These are phyloP conservation scores for Tilletia walkeri DNA, from an alignment of 1,284 basidiomycete genomes.

Conservation along the genomic window DNA sequence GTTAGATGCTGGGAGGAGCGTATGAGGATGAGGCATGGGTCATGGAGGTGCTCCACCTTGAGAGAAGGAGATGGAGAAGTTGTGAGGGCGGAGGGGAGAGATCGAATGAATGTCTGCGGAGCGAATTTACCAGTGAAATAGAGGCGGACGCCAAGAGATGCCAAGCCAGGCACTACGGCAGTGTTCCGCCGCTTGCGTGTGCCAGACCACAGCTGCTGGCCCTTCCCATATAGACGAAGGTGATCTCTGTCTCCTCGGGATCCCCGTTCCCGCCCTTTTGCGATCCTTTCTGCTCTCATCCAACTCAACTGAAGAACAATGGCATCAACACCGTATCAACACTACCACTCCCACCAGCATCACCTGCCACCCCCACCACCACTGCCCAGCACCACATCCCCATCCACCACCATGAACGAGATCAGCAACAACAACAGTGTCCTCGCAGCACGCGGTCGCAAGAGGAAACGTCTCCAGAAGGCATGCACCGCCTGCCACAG, in stretches of 20 bases:
- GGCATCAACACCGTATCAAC: not conserved
- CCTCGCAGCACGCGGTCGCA: constrained; percentile 42
- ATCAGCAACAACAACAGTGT: constrained; percentile 16
- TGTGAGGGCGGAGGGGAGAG: too few relatives aligned
- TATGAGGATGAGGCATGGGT: too few relatives aligned
- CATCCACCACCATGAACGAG: not conserved
- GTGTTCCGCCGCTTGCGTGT: too few relatives aligned
- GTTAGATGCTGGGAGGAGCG: too few relatives aligned
- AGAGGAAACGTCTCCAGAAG: constrained; percentile 49
- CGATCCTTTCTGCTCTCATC: not conserved
- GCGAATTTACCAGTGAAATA: too few relatives aligned
- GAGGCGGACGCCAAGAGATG: too few relatives aligned
- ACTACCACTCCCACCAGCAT: not conserved
- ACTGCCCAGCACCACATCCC: too few relatives aligned
- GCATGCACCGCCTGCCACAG: constrained; percentile 53
- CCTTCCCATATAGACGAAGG: not conserved
- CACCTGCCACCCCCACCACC: constrained; percentile 1
- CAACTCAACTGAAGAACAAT: not conserved
- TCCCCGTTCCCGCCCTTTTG: constrained; percentile 5
- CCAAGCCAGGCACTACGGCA: too few relatives aligned
- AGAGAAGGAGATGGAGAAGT: too few relatives aligned
- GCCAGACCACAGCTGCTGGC: not conserved
- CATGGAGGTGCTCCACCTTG: too few relatives aligned
- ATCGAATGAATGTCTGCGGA: too few relatives aligned
- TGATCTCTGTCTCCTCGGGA: too few relatives aligned